Percentiles rank a stretch among this genome's conserved stretches.
These are phyloP conservation scores for Sporisorium iseilematis-ciliati DNA, from an alignment of 1,284 basidiomycete genomes.

Conservation along the genomic window DNA sequence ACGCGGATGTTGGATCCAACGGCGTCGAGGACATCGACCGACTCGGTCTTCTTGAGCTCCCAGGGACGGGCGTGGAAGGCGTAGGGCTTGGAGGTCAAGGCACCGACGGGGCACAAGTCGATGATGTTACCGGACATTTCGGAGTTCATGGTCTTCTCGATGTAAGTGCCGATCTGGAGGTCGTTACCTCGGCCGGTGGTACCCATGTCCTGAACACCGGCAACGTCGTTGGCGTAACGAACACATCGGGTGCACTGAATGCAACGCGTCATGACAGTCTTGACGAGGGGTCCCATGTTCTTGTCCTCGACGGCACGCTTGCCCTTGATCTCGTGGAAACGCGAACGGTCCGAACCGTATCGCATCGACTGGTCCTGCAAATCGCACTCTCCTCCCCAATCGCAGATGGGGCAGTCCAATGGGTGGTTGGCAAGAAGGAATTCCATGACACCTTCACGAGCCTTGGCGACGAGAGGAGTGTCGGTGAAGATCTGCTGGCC, in stretches of 20 bases:
- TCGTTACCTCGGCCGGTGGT: conserved; percentile 98
- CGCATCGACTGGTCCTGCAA: conserved; percentile 99
- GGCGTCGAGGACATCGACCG: conserved; percentile 97
- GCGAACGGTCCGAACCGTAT: conserved; percentile 94
- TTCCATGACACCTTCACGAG: conserved; percentile 93
- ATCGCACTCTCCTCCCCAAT: conserved; percentile 87
- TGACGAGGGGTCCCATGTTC: conserved; percentile 96
- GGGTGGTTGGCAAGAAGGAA: conserved; percentile 98
- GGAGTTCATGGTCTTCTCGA: conserved; percentile 96
- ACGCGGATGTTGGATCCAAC: conserved; percentile 97
- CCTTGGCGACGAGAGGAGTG: conserved; percentile 93
- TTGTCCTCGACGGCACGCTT: conserved; percentile 99
- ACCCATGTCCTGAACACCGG: conserved; percentile 96
- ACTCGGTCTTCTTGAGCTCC: conserved; percentile 99
- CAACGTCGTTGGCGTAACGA: conserved; percentile 98
- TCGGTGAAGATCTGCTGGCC: conserved; percentile 96
- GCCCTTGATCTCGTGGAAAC: conserved; percentile 97
- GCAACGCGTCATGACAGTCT: conserved; percentile 99
- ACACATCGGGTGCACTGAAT: conserved; percentile 99
- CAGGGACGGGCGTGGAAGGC: conserved; percentile 96
- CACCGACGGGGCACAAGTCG: conserved; percentile 95
- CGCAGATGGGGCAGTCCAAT: conserved; percentile 97
- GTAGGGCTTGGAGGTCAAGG: conserved; percentile 97
- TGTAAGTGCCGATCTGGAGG: conserved; percentile 98
- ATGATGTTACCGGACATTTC: conserved; percentile 98